Percentiles rank a stretch among this genome's conserved stretches.
Conservation (phyloP, 1,284 basidiomycete genomes). For the Lentinula novae-zelandiae region DNA sequence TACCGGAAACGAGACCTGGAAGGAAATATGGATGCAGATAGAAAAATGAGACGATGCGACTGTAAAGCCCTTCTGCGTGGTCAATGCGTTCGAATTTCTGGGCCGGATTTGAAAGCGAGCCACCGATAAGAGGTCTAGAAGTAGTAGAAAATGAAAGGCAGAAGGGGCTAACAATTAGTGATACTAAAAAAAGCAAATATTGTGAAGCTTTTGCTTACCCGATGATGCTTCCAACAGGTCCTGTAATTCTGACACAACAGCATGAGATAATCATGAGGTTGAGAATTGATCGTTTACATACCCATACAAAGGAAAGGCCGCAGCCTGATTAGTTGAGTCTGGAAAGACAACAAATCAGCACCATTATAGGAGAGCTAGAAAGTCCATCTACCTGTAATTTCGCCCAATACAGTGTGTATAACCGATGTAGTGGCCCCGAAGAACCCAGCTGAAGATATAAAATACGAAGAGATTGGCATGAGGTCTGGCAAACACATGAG, state of each 20-base stretch:
- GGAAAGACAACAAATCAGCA: not conserved
- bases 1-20: slow-evolving; percentile 9
- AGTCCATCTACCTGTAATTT: slow-evolving; percentile 45
- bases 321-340: slow-evolving; percentile 5
- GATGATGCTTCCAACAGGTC: slow-evolving; percentile 52
- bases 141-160: not conserved
- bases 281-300: not conserved
- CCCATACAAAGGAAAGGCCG: slow-evolving; percentile 5
- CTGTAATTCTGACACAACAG: slow-evolving; percentile 45
- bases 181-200: not conserved
- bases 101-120: slow-evolving; percentile 13
- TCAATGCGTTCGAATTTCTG: not conserved
- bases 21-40: slow-evolving; percentile 13
- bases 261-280: not conserved
- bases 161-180: too few relatives aligned
- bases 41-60: slow-evolving; percentile 1
- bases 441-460: slow-evolving; percentile 39
- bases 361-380: slow-evolving; percentile 11
- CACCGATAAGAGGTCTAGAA: slow-evolving; percentile 13
- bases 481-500: not conserved
- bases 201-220: slow-evolving; percentile 33
- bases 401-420: slow-evolving; percentile 53
- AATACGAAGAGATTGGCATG: not conserved
- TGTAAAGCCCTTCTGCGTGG: not conserved
- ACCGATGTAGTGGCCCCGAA: slow-evolving; percentile 59